Evolutionary conservation across 768 basidiomycete genomes (phyloP), one percentile per base, ranked within the genome.

Genomic region (Cystobasidium ongulense): DNA sequence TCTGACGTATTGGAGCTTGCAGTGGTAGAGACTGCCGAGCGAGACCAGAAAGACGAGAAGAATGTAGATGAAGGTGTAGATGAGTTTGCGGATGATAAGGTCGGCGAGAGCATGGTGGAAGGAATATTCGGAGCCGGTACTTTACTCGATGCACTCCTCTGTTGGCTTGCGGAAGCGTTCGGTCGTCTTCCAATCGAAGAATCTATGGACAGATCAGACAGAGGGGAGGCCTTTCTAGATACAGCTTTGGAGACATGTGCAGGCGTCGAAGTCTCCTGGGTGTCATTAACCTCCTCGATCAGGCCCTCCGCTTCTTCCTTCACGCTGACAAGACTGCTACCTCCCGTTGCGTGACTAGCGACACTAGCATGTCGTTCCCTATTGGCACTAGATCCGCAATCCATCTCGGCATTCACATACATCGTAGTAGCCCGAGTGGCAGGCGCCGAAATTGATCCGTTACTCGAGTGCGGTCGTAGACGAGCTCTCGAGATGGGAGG

Each of bases 341-440:
- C 46, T 8, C 46, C 46, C 46, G 46, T 50, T 21, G 21, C 46
- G 27, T 59, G 27, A 35, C 57, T 59, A 13, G 25, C 33, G 23
- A 27, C 27, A 31, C 57, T 59, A 13, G 57, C 29, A 27, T 29
- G 25, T 29, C 57, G 11, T 27, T 59, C 57, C 29, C 57, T 59
- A 35, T 13, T 27, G 33, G 1, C 57, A 11, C 29, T 11, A 5
- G 13, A 10, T 35, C 65, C 50, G 38, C 36, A n/a, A 2, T 43
- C 65, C 43, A 27, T 53, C 27, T 67, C 23, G 18, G 65, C 65
- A 29, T 67, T 39, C 18, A 67, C 33, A 50, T 46, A 67, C 65
- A 67, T 67, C 13, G 65, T 67, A 18, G 39, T 46, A 10, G 65
- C 65, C 21, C 65, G 65, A 21, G 17, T 52, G 27, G 65, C 36